A percentile compares a stretch with the other conserved stretches of the same genome.
Evolutionary conservation across 139 green algal species (phyloP).

Genomic region (Ulvella scutata): DNA sequence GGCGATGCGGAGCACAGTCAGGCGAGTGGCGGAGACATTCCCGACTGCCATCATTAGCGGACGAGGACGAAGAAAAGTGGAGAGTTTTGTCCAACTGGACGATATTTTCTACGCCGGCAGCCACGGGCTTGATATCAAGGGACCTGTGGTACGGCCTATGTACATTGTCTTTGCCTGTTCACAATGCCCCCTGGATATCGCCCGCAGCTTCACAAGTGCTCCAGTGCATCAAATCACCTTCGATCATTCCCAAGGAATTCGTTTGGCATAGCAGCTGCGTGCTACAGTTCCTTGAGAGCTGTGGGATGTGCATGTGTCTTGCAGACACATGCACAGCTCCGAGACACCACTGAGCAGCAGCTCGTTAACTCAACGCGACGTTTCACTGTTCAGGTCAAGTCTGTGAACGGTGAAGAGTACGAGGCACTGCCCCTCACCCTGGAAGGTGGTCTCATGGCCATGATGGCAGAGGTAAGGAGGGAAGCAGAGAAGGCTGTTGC

Average conservation of each 20-base stretch:
- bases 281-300: too few relatives aligned
- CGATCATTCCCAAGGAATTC: too few relatives aligned
- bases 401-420: neutral
- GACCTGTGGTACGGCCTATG: slow-evolving; percentile 27
- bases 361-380: too few relatives aligned
- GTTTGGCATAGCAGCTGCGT: too few relatives aligned
- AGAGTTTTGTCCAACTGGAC: slow-evolving; percentile 78
- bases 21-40: slow-evolving; percentile 57
- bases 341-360: too few relatives aligned
- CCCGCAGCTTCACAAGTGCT: neutral
- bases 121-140: slow-evolving; percentile 93
- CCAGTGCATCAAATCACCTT: too few relatives aligned
- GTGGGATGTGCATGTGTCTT: too few relatives aligned
- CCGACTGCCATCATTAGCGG: slow-evolving; percentile 91
- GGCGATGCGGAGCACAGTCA: slow-evolving; percentile 63
- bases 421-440: neutral
- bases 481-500: neutral
- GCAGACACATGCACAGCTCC: too few relatives aligned
- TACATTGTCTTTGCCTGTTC: neutral
- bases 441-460: neutral
- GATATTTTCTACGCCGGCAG: slow-evolving; percentile 95
- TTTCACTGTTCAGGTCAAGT: neutral
- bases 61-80: slow-evolving; percentile 75
- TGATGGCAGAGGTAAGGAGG: neutral
- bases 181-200: neutral